Evolutionary conservation across 305 asterid species (phyloP).

Genomic region (Rubia balearica): DNA sequence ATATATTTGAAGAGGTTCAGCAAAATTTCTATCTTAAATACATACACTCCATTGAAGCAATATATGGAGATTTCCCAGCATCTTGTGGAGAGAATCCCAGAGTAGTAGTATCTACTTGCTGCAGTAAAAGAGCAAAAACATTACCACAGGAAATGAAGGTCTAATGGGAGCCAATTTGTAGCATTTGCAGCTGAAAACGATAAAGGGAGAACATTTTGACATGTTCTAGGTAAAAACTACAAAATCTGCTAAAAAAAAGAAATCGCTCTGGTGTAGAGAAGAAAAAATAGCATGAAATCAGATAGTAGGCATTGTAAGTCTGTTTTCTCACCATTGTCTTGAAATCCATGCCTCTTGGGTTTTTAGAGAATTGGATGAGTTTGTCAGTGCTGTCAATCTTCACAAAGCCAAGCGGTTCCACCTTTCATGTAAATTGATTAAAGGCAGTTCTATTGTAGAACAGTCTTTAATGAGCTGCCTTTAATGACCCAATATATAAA

Average conservation of each 20-base stretch:
- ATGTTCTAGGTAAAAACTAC: too few relatives aligned
- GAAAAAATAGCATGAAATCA: not conserved
- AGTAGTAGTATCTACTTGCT: conserved; percentile 79
- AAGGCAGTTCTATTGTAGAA: too few relatives aligned
- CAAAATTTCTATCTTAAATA: conserved; percentile 64
- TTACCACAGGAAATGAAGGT: not conserved
- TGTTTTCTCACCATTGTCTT: conserved; percentile 62
- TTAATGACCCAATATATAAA: too few relatives aligned
- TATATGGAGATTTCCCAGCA: conserved; percentile 57
- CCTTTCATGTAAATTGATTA: too few relatives aligned
- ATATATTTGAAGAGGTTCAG: conserved; percentile 50
- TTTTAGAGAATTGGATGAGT: conserved; percentile 74
- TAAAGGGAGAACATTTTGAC: too few relatives aligned
- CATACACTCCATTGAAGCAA: conserved; percentile 97
- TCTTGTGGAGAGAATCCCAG: conserved; percentile 66
- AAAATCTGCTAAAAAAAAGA: not conserved
- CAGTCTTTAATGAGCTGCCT: too few relatives aligned
- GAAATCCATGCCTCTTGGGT: conserved; percentile 74
- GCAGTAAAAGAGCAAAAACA: conserved; percentile 21
- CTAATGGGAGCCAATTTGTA: not conserved
- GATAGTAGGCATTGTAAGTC: not conserved
- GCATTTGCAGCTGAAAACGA: not conserved
- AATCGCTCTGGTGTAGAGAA: not conserved
- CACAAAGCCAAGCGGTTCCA: conserved; percentile 43
- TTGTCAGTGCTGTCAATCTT: conserved; percentile 78